Base-by-base conservation (phyloP, 352 stramenopile species). In the Phytophthora citrophthora region DNA sequence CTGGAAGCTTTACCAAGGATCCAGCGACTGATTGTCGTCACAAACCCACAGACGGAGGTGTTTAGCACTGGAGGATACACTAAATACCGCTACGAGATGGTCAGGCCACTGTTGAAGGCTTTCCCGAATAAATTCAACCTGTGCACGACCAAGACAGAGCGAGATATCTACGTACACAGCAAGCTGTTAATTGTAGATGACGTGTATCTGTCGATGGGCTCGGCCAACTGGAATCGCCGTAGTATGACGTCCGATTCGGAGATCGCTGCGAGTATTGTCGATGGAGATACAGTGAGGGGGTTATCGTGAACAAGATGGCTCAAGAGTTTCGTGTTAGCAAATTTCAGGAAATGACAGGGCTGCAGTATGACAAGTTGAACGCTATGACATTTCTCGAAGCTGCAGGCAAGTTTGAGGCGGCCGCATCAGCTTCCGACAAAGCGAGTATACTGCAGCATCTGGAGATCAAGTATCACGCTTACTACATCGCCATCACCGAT, bases 261-360 rank as follows among this genome's bases (percentile, higher is more conserved):
- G 57, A 68, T 88, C 16, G 66, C 48, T 2, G 81, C 77, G 1
- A 81, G 83, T 48, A 48, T 88, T 16, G 61, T 90, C 13, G 81
- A 88, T 39, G 55, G 40, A 13, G 51, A 73, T 12, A 49, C 51
- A n/a, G 40, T 68, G 3, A 70, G 66, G 68, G 72, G 0, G 34
- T 86, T 15, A 60, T 44, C 5, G 72, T 86, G 3, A 64, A 51
- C 3, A 65, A 68, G 40, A 54, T 86, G 12, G 72, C 79, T 46
- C 77, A 73, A 1, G 66, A 84, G 48, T 88, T 75, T 54, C 81
- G 81, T 3, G 66, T 88, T 15, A 64, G 69, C 32, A 89, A 89
- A 63, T 88, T 91, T 52, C 56, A 66, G 18, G 82, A 89, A 52
- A 75, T 84, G 39, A 83, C 70, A 4, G 68, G 76, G 77, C n/a